Base-by-base conservation (phyloP, 306 rosid genomes). In the Purshia tridentata region DNA sequence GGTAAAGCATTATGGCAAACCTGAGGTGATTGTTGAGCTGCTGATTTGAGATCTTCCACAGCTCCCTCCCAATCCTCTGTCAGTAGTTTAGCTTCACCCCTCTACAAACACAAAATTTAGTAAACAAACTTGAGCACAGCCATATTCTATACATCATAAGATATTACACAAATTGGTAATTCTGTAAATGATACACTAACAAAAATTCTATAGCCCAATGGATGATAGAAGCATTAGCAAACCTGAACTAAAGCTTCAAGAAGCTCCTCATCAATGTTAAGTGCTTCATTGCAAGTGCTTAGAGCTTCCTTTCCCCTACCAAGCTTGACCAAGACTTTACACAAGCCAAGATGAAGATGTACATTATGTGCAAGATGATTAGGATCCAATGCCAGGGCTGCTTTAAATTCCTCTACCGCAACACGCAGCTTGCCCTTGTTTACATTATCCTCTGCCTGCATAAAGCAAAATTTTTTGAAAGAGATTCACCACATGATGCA, bases 1-100 rank as follows among this genome's bases (percentile, higher is more conserved):
- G n/a, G 7, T 45, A 57, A 42, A 11, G 12, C 22, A 48, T 56
- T 14, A 54, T 48, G 35, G 72, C 80, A 39, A 72, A 92, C 99
- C 96, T 95, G 98, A 23, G 98, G 96, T 73, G 98, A 95, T 65
- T 82, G 78, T 84, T 95, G 93, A 82, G 93, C 93, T 35, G 99
- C 99, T 73, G 96, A 67, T 86, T 87, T 95, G 50, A 92, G 81
- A 87, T 95, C 99, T 73, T 90, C 92, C 69, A 91, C 93, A 47
- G 99, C 99, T 74, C 98, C 98, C 64, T 95, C 97, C 97, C 99
- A 95, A 74, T 95, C 99, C 85, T 95, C 98, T 39, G 76, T 86
- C 68, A 95, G 68, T 71, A 95, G 97, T 82, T 95, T 95, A 49
- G 98, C 99, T 86, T 95, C 99, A 65, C 98, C 99, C 78, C 98